phyloP scores from a whole-genome alignment of 139 green algal species.

The Haematococcus sp. region DNA sequence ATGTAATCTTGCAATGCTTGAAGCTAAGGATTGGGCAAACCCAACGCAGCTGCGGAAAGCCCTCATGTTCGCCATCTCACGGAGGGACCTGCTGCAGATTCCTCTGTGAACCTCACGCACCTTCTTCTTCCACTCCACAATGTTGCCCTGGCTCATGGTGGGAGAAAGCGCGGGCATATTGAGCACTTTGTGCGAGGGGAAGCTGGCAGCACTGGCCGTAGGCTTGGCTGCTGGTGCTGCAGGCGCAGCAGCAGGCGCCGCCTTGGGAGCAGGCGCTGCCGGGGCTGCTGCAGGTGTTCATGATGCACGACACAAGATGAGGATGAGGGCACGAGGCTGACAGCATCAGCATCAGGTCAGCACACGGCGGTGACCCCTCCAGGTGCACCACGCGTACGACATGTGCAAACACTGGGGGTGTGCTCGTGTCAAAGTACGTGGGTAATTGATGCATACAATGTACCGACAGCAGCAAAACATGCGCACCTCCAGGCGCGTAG shows the following conservation, averaged over 20 bases:
- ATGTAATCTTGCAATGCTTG: neutral
- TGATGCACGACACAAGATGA: no score
- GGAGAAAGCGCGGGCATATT: constrained; percentile 90
- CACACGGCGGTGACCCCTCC: no score
- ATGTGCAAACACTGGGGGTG: no score
- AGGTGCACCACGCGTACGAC: no score
- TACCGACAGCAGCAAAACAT: no score
- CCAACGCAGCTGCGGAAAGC: neutral
- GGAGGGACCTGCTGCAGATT: constrained; percentile 4
- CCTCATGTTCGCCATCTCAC: neutral
- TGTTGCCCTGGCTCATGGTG: constrained; percentile 93
- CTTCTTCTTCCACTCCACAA: constrained; percentile 90
- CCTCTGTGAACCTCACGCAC: constrained; percentile 44
- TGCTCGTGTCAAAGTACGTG: no score
- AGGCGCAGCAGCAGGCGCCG: neutral
- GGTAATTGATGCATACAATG: no score
- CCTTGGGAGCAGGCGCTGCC: neutral
- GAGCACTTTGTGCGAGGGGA: constrained; percentile 61
- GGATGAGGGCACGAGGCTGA: no score
- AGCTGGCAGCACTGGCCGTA: neutral
- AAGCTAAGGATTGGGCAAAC: neutral
- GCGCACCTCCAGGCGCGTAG: constrained; percentile 36
- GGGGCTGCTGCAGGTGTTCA: neutral
- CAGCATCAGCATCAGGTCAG: no score
- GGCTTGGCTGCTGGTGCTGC: constrained; percentile 2